Percentiles rank a stretch among this genome's conserved stretches.
Conservation (phyloP, 2,329 filamentous ascomycete genomes). For the Clarireedia sp. region DNA sequence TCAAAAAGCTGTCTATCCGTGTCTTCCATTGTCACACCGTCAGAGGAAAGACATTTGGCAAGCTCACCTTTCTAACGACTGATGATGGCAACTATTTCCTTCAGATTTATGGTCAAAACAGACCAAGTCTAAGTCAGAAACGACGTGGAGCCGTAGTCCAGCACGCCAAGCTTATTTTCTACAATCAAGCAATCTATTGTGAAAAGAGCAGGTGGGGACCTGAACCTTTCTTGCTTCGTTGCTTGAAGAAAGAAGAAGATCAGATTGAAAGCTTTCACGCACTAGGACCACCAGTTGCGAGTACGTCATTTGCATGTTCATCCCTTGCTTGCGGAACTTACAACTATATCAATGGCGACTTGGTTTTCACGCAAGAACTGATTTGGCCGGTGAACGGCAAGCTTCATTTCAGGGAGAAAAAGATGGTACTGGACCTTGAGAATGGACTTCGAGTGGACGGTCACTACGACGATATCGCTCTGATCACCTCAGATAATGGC, state of each 20-base stretch:
- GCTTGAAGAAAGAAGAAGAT: conserved; percentile 20
- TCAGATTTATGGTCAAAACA: conserved; percentile 21
- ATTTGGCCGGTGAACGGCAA: conserved; percentile 34
- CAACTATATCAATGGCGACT: conserved; percentile 31
- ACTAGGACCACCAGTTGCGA: conserved; percentile 13
- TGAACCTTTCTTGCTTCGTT: conserved; percentile 17
- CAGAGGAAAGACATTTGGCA: conserved; percentile 33
- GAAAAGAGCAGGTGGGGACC: conserved; percentile 19
- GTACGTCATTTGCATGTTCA: conserved; percentile 27
- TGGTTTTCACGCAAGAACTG: conserved; percentile 36
- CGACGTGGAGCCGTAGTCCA: neutral
- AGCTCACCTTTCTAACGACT: conserved; percentile 37
- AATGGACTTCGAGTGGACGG: conserved; percentile 42
- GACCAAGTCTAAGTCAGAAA: neutral
- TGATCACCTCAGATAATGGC: conserved; percentile 36
- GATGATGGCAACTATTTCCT: conserved; percentile 38
- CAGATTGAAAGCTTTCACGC: neutral
- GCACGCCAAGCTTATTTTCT: conserved; percentile 11
- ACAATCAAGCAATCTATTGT: conserved; percentile 19
- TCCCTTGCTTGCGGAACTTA: conserved; percentile 37
- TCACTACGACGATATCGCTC: conserved; percentile 10
- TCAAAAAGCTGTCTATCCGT: conserved; percentile 34
- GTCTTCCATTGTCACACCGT: conserved; percentile 38
- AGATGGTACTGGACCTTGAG: conserved; percentile 34
- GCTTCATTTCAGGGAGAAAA: conserved; percentile 30